phyloP scores from a whole-genome alignment of 164 flowering plant genomes.

The Umbellularia californica region DNA sequence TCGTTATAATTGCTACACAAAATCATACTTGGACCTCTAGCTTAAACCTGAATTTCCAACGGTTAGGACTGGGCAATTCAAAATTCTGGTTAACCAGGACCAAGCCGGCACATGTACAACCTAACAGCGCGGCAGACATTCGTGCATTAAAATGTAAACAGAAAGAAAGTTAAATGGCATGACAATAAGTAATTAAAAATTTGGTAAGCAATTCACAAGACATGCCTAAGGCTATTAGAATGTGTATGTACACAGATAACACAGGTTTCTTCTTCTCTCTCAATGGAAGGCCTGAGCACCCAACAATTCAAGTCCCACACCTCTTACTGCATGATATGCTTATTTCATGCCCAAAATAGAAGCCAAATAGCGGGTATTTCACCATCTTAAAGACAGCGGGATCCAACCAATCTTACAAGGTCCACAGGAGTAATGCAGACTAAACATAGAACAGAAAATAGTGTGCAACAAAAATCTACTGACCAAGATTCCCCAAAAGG shows the following conservation, averaged over 20 bases:
- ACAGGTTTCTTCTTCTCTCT: slow-evolving; percentile 9
- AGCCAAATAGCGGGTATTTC: neutral
- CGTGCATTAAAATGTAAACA: neutral
- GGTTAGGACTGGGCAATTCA: too few species aligned
- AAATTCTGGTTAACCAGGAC: too few species aligned
- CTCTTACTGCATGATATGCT: slow-evolving; percentile 9
- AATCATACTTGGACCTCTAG: too few species aligned
- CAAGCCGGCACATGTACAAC: too few species aligned
- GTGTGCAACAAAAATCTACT: slow-evolving; percentile 20
- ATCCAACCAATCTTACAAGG: slow-evolving; percentile 27
- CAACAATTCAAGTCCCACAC: slow-evolving; percentile 7
- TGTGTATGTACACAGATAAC: slow-evolving; percentile 18
- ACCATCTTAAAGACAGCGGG: neutral
- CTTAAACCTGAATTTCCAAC: too few species aligned
- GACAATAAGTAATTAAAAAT: neutral
- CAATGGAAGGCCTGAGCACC: neutral
- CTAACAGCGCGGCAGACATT: neutral
- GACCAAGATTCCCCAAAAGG: slow-evolving; percentile 71
- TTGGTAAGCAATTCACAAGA: slow-evolving; percentile 7
- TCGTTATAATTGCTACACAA: too few species aligned
- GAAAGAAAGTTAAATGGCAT: neutral
- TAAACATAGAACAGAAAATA: slow-evolving; percentile 6
- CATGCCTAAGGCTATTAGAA: neutral
- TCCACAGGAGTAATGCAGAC: slow-evolving; percentile 14
- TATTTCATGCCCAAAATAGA: slow-evolving; percentile 21